Percentiles rank a stretch among this genome's conserved stretches.
Conservation (phyloP, 305 asterid genomes). For the Euphrasia arctica region DNA sequence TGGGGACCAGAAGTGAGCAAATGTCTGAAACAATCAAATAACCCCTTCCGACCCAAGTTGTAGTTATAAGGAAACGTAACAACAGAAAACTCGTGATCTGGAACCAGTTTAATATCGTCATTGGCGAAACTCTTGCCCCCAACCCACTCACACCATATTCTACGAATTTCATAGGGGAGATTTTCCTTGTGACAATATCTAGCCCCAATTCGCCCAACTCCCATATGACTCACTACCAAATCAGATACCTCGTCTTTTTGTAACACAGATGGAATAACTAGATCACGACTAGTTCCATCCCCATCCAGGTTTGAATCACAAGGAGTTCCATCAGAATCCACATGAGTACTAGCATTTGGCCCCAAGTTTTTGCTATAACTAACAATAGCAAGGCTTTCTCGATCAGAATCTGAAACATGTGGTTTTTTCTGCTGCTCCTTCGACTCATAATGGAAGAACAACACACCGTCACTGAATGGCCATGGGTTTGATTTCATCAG, state of each 20-base stretch:
- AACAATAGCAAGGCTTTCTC: slow-evolving; percentile 54
- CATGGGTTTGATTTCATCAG: slow-evolving; percentile 83
- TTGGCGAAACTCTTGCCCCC: slow-evolving; percentile 33
- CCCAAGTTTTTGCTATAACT: slow-evolving; percentile 34
- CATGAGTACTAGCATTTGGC: slow-evolving; percentile 24
- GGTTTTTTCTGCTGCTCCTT: slow-evolving; percentile 33
- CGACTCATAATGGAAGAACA: slow-evolving; percentile 60
- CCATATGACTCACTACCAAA: slow-evolving; percentile 56
- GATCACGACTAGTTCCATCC: slow-evolving; percentile 26
- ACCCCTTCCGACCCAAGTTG: slow-evolving; percentile 64
- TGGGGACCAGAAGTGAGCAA: slow-evolving; percentile 61
- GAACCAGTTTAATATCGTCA: slow-evolving; percentile 32
- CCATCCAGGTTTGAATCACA: slow-evolving; percentile 29
- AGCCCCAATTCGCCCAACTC: slow-evolving; percentile 65
- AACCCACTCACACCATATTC: slow-evolving; percentile 95
- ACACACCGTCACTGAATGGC: slow-evolving; percentile 89
- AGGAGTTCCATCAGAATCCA: slow-evolving; percentile 23
- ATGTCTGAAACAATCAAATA: slow-evolving; percentile 49
- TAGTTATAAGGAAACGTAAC: slow-evolving; percentile 70
- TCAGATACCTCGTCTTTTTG: slow-evolving; percentile 62
- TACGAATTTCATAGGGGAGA: slow-evolving; percentile 40
- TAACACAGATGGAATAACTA: slow-evolving; percentile 73
- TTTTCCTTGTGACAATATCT: slow-evolving; percentile 52
- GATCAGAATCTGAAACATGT: slow-evolving; percentile 29
- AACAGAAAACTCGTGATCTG: slow-evolving; percentile 79